A percentile compares a stretch with the other conserved stretches of the same genome.
phyloP scores from a whole-genome alignment of 2,329 filamentous ascomycete species.

The Verticillium alfalfae region DNA sequence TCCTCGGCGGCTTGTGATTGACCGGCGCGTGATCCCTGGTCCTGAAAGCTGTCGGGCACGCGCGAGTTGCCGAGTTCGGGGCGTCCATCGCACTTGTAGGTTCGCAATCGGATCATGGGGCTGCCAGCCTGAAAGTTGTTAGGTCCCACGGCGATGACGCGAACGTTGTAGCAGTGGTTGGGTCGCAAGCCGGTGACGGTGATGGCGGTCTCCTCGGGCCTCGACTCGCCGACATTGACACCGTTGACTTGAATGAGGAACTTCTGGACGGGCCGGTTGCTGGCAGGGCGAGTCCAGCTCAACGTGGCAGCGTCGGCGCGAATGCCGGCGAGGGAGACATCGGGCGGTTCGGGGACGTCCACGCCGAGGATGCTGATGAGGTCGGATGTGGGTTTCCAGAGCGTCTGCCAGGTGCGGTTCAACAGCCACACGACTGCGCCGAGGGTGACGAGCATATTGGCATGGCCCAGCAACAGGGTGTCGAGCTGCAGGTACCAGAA shows the following conservation, averaged over 20 bases:
- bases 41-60: conserved; percentile 49
- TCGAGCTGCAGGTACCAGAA: conserved; percentile 32
- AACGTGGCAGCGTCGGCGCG: conserved; percentile 81
- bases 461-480: conserved; percentile 40
- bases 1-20: conserved; percentile 30
- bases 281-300: conserved; percentile 76
- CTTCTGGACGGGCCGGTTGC: conserved; percentile 67
- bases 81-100: conserved; percentile 59
- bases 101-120: conserved; percentile 76
- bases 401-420: conserved; percentile 79
- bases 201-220: conserved; percentile 74
- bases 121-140: conserved; percentile 93
- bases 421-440: conserved; percentile 58
- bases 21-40: conserved; percentile 35
- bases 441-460: conserved; percentile 50
- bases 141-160: conserved; percentile 84
- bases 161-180: conserved; percentile 85
- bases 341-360: conserved; percentile 85
- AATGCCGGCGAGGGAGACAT: conserved; percentile 86
- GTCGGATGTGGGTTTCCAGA: conserved; percentile 85
- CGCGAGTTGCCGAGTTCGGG: conserved; percentile 54
- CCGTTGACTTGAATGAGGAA: conserved; percentile 93
- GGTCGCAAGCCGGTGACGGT: conserved; percentile 84
- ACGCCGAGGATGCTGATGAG: conserved; percentile 88
- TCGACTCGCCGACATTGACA: conserved; percentile 83